Percentiles rank a stretch among this genome's conserved stretches.
These are phyloP conservation scores for Chrysanthemum seticuspe DNA, from an alignment of 129 eudicot species.

Conservation along the genomic window DNA sequence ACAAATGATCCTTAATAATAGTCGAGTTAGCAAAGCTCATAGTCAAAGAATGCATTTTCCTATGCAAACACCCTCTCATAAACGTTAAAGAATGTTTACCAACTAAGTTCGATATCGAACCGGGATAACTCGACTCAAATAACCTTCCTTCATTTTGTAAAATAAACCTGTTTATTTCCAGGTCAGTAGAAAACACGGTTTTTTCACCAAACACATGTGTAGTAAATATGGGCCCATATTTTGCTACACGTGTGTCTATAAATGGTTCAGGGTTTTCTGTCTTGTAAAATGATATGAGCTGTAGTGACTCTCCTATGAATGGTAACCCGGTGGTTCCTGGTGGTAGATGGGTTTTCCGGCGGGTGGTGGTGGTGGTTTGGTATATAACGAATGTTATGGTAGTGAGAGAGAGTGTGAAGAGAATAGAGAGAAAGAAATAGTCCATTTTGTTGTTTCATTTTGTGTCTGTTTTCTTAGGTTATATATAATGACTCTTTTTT, in stretches of 20 bases:
- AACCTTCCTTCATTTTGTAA: conserved; percentile 77
- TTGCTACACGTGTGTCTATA: conserved; percentile 71
- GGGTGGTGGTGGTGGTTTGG: conserved; percentile 29
- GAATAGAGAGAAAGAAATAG: conserved; percentile 32
- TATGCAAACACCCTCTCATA: conserved; percentile 77
- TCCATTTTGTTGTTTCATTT: conserved; percentile 27
- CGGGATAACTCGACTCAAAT: conserved; percentile 90
- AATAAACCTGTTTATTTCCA: conserved; percentile 77
- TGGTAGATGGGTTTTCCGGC: conserved; percentile 57
- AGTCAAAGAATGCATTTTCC: conserved; percentile 83
- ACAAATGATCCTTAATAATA: conserved; percentile 72
- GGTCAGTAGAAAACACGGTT: conserved; percentile 80
- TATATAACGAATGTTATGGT: conserved; percentile 41
- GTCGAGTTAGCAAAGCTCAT: conserved; percentile 87
- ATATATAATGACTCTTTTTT: not conserved
- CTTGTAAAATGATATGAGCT: conserved; percentile 89
- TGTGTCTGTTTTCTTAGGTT: conserved; percentile 14
- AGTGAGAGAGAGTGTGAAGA: conserved; percentile 33
- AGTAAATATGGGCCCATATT: conserved; percentile 70
- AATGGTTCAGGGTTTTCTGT: conserved; percentile 95
- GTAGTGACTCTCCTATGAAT: conserved; percentile 84
- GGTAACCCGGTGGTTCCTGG: conserved; percentile 84
- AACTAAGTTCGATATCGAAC: conserved; percentile 74
- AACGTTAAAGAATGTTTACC: conserved; percentile 77
- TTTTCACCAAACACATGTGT: conserved; percentile 94